Evolutionary conservation across 768 basidiomycete species (phyloP).

Genomic region (Naganishia friedmannii): DNA sequence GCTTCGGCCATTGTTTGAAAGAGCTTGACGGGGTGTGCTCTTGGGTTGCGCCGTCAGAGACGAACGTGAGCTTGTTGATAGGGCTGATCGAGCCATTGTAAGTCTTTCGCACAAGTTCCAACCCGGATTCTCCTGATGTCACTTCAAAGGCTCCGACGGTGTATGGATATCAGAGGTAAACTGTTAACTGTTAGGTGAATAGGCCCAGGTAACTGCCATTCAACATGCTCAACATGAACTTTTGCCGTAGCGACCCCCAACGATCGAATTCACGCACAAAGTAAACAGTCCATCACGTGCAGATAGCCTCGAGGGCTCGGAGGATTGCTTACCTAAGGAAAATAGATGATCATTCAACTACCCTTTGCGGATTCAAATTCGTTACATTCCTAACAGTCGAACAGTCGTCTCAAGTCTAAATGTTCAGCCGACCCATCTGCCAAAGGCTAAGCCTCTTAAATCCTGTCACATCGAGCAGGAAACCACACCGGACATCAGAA

Average conservation of each 20-base stretch:
- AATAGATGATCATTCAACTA: slow-evolving; percentile 15
- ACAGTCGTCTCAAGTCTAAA: no score
- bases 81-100: slow-evolving; percentile 1
- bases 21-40: background rate
- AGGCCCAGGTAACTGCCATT: no score
- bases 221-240: background rate
- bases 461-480: background rate
- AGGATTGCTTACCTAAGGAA: slow-evolving; percentile 18
- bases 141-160: no score
- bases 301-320: no score
- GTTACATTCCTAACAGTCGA: no score
- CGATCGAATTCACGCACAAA: slow-evolving; percentile 4
- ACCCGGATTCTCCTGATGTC: no score
- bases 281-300: slow-evolving; percentile 2
- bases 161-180: no score
- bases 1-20: background rate
- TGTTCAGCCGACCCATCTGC: background rate
- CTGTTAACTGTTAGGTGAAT: no score
- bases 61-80: background rate
- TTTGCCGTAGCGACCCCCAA: slow-evolving; percentile 7
- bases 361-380: slow-evolving; percentile 7
- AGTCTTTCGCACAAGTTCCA: background rate
- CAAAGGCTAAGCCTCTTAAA: no score
- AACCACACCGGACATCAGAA: background rate
- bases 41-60: background rate